Percentiles rank a stretch among this genome's conserved stretches.
Evolutionary conservation across 352 stramenopile genomes (phyloP).

Genomic region (Saprolegnia diclina): DNA sequence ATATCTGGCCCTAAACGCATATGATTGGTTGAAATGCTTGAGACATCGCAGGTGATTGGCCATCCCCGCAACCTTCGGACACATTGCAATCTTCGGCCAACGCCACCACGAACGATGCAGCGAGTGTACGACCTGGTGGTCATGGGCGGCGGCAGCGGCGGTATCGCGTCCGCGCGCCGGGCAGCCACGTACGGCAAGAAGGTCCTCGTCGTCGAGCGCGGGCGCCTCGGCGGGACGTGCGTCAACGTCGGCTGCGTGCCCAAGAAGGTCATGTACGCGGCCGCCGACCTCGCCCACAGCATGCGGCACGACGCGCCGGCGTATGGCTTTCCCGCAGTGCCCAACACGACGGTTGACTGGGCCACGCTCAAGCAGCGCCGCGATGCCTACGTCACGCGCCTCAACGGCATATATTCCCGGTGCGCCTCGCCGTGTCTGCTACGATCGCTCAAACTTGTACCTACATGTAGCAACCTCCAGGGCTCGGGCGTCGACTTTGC

Average conservation of each 20-base stretch:
- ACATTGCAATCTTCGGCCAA: too few species aligned
- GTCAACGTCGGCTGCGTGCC: conserved; percentile 99
- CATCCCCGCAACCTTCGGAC: neutral
- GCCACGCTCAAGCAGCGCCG: conserved; percentile 86
- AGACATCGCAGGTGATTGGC: neutral
- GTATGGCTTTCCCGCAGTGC: conserved; percentile 60
- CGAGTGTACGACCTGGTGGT: conserved; percentile 81
- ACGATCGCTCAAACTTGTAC: neutral
- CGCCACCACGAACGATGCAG: conserved; percentile 1
- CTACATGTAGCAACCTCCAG: conserved; percentile 2
- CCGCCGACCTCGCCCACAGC: conserved; percentile 54
- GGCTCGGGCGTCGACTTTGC: conserved; percentile 6
- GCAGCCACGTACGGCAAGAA: conserved; percentile 87
- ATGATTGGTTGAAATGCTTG: neutral
- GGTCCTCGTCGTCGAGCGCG: conserved; percentile 93
- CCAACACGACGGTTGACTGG: conserved; percentile 83
- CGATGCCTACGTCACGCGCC: conserved; percentile 91
- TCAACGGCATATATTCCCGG: conserved; percentile 96
- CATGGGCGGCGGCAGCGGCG: conserved; percentile 87
- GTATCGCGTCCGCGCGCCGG: conserved; percentile 89
- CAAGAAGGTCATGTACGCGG: conserved; percentile 98
- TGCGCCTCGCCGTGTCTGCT: conserved; percentile 23
- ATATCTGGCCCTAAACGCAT: neutral
- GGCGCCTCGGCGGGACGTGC: conserved; percentile 92
- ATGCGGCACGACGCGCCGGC: conserved; percentile 47